These are phyloP conservation scores for Suillus sp. DNA, from an alignment of 768 basidiomycete species.

Conservation along the genomic window DNA sequence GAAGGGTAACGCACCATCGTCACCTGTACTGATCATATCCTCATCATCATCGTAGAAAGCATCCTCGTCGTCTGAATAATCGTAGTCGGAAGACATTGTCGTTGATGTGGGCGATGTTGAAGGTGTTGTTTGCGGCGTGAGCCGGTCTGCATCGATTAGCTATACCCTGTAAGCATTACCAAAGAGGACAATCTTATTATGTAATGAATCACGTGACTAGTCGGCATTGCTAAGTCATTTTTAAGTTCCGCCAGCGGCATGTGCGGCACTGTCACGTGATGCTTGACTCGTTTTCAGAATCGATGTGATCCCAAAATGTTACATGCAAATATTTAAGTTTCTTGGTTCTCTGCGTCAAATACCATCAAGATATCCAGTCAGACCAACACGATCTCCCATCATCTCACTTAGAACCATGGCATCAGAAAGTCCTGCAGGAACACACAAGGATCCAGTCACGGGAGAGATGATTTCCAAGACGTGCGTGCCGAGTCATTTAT, in stretches of 20 bases:
- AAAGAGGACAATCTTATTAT: constrained; percentile 6
- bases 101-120: constrained; percentile 22
- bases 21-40: constrained; percentile 61
- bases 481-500: constrained; percentile 47
- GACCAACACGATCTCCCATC: neutral
- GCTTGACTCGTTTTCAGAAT: constrained; percentile 15
- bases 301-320: constrained; percentile 24
- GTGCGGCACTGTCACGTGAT: neutral
- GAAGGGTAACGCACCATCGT: constrained; percentile 45
- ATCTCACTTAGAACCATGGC: constrained; percentile 37
- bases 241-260: constrained; percentile 1
- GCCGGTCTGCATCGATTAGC: constrained; percentile 9
- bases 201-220: neutral
- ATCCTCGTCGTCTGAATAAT: constrained; percentile 67
- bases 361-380: constrained; percentile 11
- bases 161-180: constrained; percentile 7
- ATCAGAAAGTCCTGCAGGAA: constrained; percentile 35
- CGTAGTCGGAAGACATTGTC: constrained; percentile 65
- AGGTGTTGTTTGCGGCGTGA: constrained; percentile 14
- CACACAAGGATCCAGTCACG: constrained; percentile 80
- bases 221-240: neutral
- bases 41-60: constrained; percentile 75
- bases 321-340: constrained; percentile 24
- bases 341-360: constrained; percentile 3
- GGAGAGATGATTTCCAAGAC: constrained; percentile 97